A percentile compares a stretch with the other conserved stretches of the same genome.
Evolutionary conservation across 176 grass and related monocot genomes (phyloP).

Genomic region (Neostapfia colusana): DNA sequence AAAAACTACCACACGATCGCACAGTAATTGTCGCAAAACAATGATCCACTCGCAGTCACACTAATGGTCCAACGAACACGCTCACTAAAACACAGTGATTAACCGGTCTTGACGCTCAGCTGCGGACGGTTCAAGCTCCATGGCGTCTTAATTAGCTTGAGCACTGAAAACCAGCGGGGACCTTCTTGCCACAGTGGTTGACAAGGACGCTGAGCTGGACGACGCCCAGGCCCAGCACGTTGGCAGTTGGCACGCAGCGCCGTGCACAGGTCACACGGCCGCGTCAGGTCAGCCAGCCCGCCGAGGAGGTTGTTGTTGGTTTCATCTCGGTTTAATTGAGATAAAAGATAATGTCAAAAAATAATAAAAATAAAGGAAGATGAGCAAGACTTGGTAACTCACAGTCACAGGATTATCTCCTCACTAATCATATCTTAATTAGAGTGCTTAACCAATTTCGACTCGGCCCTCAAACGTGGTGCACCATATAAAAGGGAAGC

Average conservation of each 20-base stretch:
- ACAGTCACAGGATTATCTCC: too few relatives aligned
- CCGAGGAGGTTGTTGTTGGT: too few relatives aligned
- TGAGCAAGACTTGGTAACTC: too few relatives aligned
- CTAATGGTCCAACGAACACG: not conserved
- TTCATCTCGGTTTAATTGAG: too few relatives aligned
- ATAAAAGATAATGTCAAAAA: too few relatives aligned
- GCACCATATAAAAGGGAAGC: too few relatives aligned
- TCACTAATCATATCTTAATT: too few relatives aligned
- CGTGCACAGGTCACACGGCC: conserved; percentile 62
- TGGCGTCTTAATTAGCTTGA: not conserved
- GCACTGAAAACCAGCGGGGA: conserved; percentile 69
- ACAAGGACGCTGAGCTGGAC: conserved; percentile 54
- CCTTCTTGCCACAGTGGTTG: conserved; percentile 67
- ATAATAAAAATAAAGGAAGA: too few relatives aligned
- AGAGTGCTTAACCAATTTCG: too few relatives aligned
- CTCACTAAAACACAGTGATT: not conserved
- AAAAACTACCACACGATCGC: not conserved
- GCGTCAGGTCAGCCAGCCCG: conserved; percentile 53
- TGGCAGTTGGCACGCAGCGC: conserved; percentile 55
- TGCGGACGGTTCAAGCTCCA: too few relatives aligned
- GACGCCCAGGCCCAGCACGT: conserved; percentile 44
- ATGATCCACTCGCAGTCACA: not conserved
- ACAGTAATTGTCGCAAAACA: not conserved
- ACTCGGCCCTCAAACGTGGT: too few relatives aligned
- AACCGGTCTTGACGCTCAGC: too few relatives aligned